phyloP scores from a whole-genome alignment of 129 eudicot genomes.

The Centaurea solstitialis region DNA sequence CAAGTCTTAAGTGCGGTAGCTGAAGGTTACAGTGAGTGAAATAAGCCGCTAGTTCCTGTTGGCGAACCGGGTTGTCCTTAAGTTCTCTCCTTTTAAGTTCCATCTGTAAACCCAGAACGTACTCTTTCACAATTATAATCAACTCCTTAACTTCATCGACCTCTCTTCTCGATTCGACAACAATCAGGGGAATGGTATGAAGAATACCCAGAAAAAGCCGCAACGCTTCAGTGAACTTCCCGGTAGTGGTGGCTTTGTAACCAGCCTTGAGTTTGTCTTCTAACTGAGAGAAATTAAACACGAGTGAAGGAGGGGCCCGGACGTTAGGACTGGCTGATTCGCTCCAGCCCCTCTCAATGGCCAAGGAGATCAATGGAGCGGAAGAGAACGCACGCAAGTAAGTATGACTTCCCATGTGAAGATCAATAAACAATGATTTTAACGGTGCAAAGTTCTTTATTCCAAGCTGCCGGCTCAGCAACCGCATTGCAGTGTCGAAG shows the following conservation, averaged over 20 bases:
- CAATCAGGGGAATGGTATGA: slow-evolving; percentile 64
- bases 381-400: slow-evolving; percentile 62
- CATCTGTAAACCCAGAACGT: slow-evolving; percentile 69
- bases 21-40: slow-evolving; percentile 79
- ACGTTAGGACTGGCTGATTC: slow-evolving; percentile 74
- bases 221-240: slow-evolving; percentile 66
- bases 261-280: slow-evolving; percentile 70
- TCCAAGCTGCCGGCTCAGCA: slow-evolving; percentile 69
- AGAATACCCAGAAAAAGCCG: slow-evolving; percentile 54
- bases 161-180: slow-evolving; percentile 69
- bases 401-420: slow-evolving; percentile 66
- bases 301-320: slow-evolving; percentile 70
- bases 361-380: slow-evolving; percentile 59
- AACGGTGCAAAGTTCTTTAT: slow-evolving; percentile 59
- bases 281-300: slow-evolving; percentile 58
- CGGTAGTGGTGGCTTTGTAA: slow-evolving; percentile 70
- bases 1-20: slow-evolving; percentile 65
- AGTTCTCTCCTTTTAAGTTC: slow-evolving; percentile 69
- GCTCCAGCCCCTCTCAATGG: slow-evolving; percentile 67
- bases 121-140: slow-evolving; percentile 55
- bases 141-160: slow-evolving; percentile 79
- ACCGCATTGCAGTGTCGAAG: slow-evolving; percentile 76
- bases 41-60: slow-evolving; percentile 75
- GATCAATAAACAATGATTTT: slow-evolving; percentile 51
- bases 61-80: slow-evolving; percentile 58